These are phyloP conservation scores for Calonectria hawksworthii DNA, from an alignment of 2,329 filamentous ascomycete species.

Conservation along the genomic window DNA sequence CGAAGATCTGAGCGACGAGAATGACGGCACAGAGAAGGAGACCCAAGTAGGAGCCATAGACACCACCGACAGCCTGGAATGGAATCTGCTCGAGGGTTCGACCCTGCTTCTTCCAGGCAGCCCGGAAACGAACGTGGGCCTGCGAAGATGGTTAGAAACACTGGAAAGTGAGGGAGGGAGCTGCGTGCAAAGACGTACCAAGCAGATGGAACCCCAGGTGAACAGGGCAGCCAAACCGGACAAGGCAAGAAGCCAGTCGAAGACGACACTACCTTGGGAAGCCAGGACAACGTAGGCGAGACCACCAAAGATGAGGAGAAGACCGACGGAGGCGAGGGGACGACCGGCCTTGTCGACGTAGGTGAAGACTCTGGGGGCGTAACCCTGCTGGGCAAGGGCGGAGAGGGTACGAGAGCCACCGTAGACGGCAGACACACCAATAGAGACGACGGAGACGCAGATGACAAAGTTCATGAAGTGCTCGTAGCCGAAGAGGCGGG, in stretches of 20 bases:
- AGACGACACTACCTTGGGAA: conserved; percentile 64
- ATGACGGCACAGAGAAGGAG: conserved; percentile 68
- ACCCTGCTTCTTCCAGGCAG: conserved; percentile 70
- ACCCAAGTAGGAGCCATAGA: conserved; percentile 74
- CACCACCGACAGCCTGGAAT: conserved; percentile 71
- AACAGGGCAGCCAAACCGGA: conserved; percentile 75
- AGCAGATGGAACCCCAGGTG: conserved; percentile 76
- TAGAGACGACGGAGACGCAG: conserved; percentile 66
- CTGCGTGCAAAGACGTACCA: conserved; percentile 52
- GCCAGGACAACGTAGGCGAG: conserved; percentile 63
- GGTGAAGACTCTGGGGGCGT: conserved; percentile 66
- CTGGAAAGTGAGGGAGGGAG: accelerated
- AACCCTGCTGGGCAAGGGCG: conserved; percentile 69
- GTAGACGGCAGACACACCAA: conserved; percentile 68
- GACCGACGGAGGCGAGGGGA: conserved; percentile 61
- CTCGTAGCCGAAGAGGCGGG: conserved; percentile 62
- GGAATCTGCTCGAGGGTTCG: conserved; percentile 75
- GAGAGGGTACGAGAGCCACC: conserved; percentile 69
- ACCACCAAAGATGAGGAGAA: conserved; percentile 61
- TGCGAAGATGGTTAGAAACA: background rate
- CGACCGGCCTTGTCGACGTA: conserved; percentile 69
- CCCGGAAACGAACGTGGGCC: conserved; percentile 75
- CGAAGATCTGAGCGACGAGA: conserved; percentile 66
- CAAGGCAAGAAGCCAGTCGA: conserved; percentile 75
- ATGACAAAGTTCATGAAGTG: conserved; percentile 69